Evolutionary conservation across 148 eudicot species (phyloP).

Genomic region (Chenopodium quinoa): DNA sequence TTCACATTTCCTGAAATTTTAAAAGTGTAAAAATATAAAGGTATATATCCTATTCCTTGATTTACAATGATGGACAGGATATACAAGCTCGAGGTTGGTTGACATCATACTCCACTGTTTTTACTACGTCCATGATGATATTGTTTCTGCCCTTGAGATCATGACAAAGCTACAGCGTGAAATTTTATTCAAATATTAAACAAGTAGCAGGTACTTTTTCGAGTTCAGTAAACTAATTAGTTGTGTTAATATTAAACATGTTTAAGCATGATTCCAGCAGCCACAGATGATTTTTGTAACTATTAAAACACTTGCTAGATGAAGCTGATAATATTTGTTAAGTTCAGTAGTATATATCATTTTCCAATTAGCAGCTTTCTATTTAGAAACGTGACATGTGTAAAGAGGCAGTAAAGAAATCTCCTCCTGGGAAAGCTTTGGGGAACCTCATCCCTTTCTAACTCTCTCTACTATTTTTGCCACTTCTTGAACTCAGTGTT

Average conservation of each 20-base stretch:
- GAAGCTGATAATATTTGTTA: conserved; percentile 11
- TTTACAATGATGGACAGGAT: conserved; percentile 21
- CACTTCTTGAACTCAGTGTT: too few species aligned
- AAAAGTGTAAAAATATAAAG: neutral
- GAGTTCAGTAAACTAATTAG: conserved; percentile 1
- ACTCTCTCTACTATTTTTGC: too few species aligned
- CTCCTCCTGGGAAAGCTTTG: too few species aligned
- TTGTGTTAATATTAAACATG: conserved; percentile 23
- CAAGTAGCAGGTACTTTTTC: conserved; percentile 13
- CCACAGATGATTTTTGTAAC: conserved; percentile 20
- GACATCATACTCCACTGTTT: conserved; percentile 11
- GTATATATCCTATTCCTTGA: neutral
- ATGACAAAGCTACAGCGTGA: conserved; percentile 18
- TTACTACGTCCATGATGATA: conserved; percentile 12
- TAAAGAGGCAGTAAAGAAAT: too few species aligned
- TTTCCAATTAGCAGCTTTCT: neutral
- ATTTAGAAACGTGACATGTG: too few species aligned
- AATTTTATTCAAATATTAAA: neutral
- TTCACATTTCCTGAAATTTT: neutral
- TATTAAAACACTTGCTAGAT: conserved; percentile 19
- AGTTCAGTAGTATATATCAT: conserved; percentile 16
- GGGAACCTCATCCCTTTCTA: too few species aligned
- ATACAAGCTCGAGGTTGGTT: conserved; percentile 19
- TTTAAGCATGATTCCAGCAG: conserved; percentile 11
- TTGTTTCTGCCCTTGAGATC: conserved; percentile 32